Evolutionary conservation across 2,329 filamentous ascomycete species (phyloP).

Genomic region (Pseudogymnoascus sp.): DNA sequence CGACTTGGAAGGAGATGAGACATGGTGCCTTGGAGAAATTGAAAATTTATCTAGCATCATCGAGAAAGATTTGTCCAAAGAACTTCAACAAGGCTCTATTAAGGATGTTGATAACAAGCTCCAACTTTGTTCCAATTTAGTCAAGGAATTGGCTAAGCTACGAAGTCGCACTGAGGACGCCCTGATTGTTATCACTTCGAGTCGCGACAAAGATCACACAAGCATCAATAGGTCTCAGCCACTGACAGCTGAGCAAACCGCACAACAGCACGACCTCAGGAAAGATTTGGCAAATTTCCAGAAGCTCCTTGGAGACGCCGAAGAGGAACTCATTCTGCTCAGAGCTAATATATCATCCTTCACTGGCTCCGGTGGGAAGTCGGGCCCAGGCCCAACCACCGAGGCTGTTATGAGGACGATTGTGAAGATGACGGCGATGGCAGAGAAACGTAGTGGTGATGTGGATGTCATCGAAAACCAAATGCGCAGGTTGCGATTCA

Average conservation of each 20-base stretch:
- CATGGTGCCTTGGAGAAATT: conserved; percentile 71
- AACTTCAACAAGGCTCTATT: conserved; percentile 60
- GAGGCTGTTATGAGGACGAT: conserved; percentile 91
- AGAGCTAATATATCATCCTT: conserved; percentile 65
- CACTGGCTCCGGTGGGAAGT: conserved; percentile 36
- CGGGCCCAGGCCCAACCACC: conserved; percentile 58
- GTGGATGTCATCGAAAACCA: conserved; percentile 85
- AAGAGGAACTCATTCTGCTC: conserved; percentile 71
- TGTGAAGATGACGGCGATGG: conserved; percentile 83
- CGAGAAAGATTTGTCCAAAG: conserved; percentile 51
- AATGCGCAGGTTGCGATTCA: conserved; percentile 62
- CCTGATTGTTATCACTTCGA: conserved; percentile 62
- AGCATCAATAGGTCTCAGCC: conserved; percentile 62
- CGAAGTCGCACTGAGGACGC: conserved; percentile 71
- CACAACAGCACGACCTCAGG: conserved; percentile 76
- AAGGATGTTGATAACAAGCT: conserved; percentile 61
- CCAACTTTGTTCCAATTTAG: conserved; percentile 56
- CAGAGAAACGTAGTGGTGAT: conserved; percentile 82
- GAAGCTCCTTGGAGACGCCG: conserved; percentile 65
- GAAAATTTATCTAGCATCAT: conserved; percentile 58
- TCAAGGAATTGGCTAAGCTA: conserved; percentile 62
- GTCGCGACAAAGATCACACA: conserved; percentile 57
- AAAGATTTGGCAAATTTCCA: conserved; percentile 67
- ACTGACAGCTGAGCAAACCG: conserved; percentile 73
- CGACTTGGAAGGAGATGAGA: conserved; percentile 59